phyloP scores from a whole-genome alignment of 345 rosid species.

The Nasturtium officinale region DNA sequence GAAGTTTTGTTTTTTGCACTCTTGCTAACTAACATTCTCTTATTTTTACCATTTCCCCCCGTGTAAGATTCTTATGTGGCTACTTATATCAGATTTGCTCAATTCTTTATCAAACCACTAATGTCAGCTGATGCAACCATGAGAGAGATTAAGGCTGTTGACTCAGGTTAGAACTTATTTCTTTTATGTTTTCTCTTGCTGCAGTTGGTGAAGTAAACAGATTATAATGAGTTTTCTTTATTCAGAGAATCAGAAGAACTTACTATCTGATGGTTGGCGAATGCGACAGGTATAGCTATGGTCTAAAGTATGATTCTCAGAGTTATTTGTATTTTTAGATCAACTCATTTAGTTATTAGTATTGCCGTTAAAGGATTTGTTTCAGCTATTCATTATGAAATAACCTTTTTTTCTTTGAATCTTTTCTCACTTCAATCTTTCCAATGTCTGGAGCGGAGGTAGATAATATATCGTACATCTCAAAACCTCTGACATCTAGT shows the following conservation, averaged over 20 bases:
- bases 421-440: background rate
- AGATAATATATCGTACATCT: background rate
- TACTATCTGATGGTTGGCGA: constrained; percentile 83
- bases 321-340: background rate
- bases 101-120: constrained; percentile 86
- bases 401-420: background rate
- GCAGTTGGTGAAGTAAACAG: background rate
- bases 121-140: constrained; percentile 92
- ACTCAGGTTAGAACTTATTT: constrained; percentile 65
- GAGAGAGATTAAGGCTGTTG: constrained; percentile 93
- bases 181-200: background rate
- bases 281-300: constrained; percentile 66
- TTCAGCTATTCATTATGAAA: background rate
- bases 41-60: constrained; percentile 3
- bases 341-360: background rate
- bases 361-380: background rate
- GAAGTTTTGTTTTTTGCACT: background rate
- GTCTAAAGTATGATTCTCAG: background rate
- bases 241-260: constrained; percentile 91
- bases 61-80: constrained; percentile 35
- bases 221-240: constrained; percentile 32
- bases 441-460: background rate
- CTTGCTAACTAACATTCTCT: constrained; percentile 18
- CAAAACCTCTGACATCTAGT: constrained; percentile 8
- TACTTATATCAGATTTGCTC: constrained; percentile 64